A percentile compares a stretch with the other conserved stretches of the same genome.
Conservation (phyloP, 345 rosid genomes). For the Gossypium stocksii region DNA sequence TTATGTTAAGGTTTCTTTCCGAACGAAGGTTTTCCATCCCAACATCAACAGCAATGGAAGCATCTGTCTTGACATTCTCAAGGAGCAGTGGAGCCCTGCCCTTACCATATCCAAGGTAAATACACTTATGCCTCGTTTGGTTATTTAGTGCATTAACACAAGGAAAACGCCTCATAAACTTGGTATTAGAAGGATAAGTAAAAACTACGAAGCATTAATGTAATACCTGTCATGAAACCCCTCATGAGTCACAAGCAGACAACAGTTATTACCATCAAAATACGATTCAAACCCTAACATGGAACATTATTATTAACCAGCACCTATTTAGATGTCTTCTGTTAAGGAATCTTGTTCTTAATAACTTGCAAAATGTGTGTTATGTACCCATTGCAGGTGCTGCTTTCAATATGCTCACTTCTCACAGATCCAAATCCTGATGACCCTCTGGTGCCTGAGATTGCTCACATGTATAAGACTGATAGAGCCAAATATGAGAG, state of each 20-base stretch:
- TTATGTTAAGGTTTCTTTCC: conserved; percentile 48
- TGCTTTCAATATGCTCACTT: conserved; percentile 64
- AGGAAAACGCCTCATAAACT: no score
- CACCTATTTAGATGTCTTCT: neutral
- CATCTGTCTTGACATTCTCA: conserved; percentile 70
- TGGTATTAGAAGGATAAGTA: no score
- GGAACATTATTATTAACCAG: neutral
- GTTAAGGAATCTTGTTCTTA: neutral
- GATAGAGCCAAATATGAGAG: conserved; percentile 62
- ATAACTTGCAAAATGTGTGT: neutral
- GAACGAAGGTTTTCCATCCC: conserved; percentile 69
- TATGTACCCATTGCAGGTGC: conserved; percentile 36
- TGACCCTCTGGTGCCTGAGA: conserved; percentile 69
- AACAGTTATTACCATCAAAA: neutral
- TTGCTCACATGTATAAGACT: conserved; percentile 63
- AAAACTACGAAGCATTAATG: no score
- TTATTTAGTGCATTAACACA: no score
- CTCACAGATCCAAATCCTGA: conserved; percentile 72
- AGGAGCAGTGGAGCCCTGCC: conserved; percentile 78
- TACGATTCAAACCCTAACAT: neutral
- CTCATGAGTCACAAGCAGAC: neutral
- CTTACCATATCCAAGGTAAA: conserved; percentile 64
- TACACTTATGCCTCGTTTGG: neutral
- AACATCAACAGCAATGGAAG: conserved; percentile 70
- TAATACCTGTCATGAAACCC: neutral